These are phyloP conservation scores for Xerocomellus chrysenteron DNA, from an alignment of 768 basidiomycete genomes.

Conservation along the genomic window DNA sequence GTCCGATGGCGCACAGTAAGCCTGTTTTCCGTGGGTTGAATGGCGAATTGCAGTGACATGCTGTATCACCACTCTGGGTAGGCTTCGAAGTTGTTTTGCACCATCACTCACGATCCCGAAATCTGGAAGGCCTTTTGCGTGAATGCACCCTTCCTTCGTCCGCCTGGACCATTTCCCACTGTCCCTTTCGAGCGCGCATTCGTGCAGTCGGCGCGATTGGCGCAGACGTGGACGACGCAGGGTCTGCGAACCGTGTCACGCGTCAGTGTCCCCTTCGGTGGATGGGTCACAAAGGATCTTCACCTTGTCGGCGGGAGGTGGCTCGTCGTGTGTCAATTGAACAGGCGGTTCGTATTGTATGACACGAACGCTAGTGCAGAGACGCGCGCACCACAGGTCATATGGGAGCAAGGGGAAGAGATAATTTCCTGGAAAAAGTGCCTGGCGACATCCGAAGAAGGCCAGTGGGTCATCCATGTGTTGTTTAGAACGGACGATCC, in stretches of 20 bases:
- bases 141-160: not conserved
- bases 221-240: too few relatives aligned
- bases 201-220: too few relatives aligned
- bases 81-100: too few relatives aligned
- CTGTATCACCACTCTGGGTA: too few relatives aligned
- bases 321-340: not conserved
- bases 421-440: not conserved
- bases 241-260: too few relatives aligned
- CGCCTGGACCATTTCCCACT: not conserved
- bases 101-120: not conserved
- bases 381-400: not conserved
- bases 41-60: too few relatives aligned
- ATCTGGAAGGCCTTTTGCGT: not conserved
- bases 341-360: not conserved
- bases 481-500: not conserved
- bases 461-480: not conserved
- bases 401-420: not conserved
- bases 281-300: too few relatives aligned
- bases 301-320: slow-evolving; percentile 1
- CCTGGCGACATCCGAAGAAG: not conserved
- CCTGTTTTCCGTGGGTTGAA: too few relatives aligned
- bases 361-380: not conserved
- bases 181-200: too few relatives aligned
- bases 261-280: too few relatives aligned
- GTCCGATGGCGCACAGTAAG: too few relatives aligned